Conservation (phyloP, 306 rosid genomes). For the Alnus rubra region DNA sequence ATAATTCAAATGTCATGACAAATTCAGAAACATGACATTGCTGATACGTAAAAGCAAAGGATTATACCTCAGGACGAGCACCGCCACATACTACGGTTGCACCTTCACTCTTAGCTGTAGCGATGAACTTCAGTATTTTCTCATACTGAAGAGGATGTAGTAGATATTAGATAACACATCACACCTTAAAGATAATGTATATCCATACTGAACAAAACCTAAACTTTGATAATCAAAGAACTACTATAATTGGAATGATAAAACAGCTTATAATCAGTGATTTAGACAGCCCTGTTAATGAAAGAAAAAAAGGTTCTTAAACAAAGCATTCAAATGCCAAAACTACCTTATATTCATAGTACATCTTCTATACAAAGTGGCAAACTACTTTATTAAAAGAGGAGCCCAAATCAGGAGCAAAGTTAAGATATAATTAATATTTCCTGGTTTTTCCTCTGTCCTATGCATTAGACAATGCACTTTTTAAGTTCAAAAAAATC, state of each 20-base stretch:
- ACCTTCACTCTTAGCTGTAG: constrained; percentile 89
- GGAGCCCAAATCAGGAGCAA: background rate
- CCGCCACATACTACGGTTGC: constrained; percentile 89
- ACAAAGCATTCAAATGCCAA: background rate
- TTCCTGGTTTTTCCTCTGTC: background rate
- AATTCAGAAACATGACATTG: constrained; percentile 16
- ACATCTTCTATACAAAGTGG: background rate
- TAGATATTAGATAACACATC: constrained; percentile 38
- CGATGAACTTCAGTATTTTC: constrained; percentile 73
- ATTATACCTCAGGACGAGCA: constrained; percentile 82
- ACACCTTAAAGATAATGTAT: constrained; percentile 6
- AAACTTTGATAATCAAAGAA: background rate
- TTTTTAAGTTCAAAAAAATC: too few species aligned
- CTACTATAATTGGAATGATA: background rate
- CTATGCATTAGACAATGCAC: background rate
- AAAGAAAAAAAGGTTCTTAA: background rate
- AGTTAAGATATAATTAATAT: too few species aligned
- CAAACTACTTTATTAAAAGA: background rate
- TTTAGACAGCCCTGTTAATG: background rate
- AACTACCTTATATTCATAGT: background rate
- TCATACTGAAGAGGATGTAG: constrained; percentile 64
- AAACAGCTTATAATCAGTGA: background rate
- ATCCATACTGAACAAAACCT: background rate
- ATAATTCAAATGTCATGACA: background rate
- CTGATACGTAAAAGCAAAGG: constrained; percentile 19